A percentile compares a stretch with the other conserved stretches of the same genome.
These are phyloP conservation scores for Tolypocladium ophioglossoides DNA, from an alignment of 2,329 filamentous ascomycete genomes.

Conservation along the genomic window DNA sequence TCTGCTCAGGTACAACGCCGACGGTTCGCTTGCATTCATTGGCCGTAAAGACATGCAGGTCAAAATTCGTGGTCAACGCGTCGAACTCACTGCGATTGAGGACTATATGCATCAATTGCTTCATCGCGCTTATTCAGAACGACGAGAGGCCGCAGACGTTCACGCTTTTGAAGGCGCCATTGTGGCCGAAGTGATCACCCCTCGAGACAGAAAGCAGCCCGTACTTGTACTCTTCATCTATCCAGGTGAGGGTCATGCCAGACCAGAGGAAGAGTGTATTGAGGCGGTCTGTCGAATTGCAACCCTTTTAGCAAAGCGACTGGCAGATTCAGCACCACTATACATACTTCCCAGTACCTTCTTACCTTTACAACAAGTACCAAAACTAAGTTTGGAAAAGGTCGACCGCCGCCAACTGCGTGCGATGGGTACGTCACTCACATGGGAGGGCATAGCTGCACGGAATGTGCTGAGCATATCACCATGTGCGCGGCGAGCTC, in stretches of 20 bases:
- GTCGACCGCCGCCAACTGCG: neutral
- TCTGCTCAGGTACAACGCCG: conserved; percentile 12
- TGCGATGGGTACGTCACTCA: neutral
- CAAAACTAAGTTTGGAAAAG: neutral
- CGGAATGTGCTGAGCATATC: neutral
- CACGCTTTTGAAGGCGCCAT: conserved; percentile 1
- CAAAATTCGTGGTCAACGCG: conserved; percentile 36
- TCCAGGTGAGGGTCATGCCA: neutral
- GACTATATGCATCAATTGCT: neutral
- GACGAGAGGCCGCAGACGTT: neutral
- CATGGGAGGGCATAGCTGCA: too few relatives aligned
- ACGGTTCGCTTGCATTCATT: conserved; percentile 26
- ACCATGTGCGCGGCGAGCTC: neutral
- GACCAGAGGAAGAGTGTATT: neutral
- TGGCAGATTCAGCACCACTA: neutral
- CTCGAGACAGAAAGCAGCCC: neutral
- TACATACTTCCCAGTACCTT: neutral
- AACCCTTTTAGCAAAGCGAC: neutral
- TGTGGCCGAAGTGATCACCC: conserved; percentile 4
- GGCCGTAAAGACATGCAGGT: too few relatives aligned
- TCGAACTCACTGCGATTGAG: conserved; percentile 4
- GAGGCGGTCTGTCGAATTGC: neutral
- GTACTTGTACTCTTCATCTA: conserved; percentile 2
- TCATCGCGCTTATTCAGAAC: too few relatives aligned
- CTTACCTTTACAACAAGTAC: neutral